phyloP scores from a whole-genome alignment of 140 eudicot species.

The Senecio squalidus region DNA sequence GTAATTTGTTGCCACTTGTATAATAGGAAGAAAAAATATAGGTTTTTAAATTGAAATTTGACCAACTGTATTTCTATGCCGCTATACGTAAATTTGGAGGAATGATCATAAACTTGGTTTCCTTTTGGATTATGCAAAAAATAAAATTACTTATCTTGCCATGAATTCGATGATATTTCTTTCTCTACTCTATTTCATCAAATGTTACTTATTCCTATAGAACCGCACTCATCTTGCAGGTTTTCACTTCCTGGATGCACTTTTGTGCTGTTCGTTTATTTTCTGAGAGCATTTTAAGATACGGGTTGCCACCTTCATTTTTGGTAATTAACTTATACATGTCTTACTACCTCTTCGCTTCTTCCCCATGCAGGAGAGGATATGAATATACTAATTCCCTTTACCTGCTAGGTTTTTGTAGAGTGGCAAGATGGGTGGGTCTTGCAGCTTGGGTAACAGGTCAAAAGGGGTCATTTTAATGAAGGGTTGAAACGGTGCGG shows the following conservation, averaged over 20 bases:
- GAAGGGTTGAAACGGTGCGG: background rate
- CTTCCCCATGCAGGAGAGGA: background rate
- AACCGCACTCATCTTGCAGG: constrained; percentile 44
- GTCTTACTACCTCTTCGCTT: background rate
- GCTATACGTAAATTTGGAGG: background rate
- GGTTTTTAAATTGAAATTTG: background rate
- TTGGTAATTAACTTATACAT: constrained; percentile 43
- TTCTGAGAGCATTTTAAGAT: constrained; percentile 87
- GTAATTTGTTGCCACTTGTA: too few species aligned
- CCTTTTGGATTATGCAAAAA: background rate
- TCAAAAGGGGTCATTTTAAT: too few species aligned
- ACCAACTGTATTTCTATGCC: background rate
- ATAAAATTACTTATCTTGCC: background rate
- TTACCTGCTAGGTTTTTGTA: background rate
- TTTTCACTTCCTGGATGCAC: constrained; percentile 97
- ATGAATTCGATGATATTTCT: background rate
- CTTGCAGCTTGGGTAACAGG: too few species aligned
- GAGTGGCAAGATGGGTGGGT: background rate
- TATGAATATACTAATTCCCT: background rate
- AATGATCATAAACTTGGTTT: background rate
- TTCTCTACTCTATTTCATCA: background rate
- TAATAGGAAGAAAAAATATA: background rate
- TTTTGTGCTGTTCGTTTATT: constrained; percentile 89
- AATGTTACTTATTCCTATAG: background rate
- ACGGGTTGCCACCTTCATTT: constrained; percentile 87